Evolutionary conservation across 2,329 filamentous ascomycete species (phyloP), one percentile per base, ranked within the genome.

Genomic region (Talaromyces sp.): DNA sequence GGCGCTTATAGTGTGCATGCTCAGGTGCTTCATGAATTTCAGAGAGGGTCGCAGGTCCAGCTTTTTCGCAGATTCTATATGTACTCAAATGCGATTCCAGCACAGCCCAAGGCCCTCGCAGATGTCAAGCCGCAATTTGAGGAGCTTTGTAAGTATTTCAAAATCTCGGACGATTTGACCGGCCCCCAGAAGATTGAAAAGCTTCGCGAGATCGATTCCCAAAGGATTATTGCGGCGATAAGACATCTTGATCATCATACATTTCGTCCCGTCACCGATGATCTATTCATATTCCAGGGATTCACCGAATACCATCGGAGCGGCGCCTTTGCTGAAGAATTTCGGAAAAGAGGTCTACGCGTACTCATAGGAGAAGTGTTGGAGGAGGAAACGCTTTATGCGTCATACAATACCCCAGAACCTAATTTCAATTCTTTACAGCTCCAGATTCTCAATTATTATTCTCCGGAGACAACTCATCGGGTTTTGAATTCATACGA

Each of bases 51-150:
- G 17, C 41, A 50, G n/a, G 20, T 65, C 58, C 41, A 56, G 19
- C 29, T 67, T 58, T 50, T 75, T 41, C 68, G 68, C 8, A 65
- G 75, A 1, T 55, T 77, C 4, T 72, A 75, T 52, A 75, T 79
- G 70, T 70, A 71, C 41, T 79, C 77, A 2, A 80, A 79, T 54
- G 74, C 75, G 0, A 77, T 78, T 19, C 75, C 74, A 0, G 73
- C 76, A 3, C 75, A 78, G 32, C 75, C 76, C 0, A 78, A 75
- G 13, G 70, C 65, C 0, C 57, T 74, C 0, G 59, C 59, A 0
- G 71, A 76, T 22, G 64, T 68, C 0, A 70, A 77, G 9, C 56
- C 53, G 0, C 77, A 78, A 51, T 78, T 79, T 49, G 70, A 77
- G 14, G 77, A 79, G 50, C 52, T 78, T 0, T 77, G 74, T 62